A percentile compares a stretch with the other conserved stretches of the same genome.
phyloP scores from a whole-genome alignment of 2,329 filamentous ascomycete genomes.

The Cryoendolithus antarcticus region DNA sequence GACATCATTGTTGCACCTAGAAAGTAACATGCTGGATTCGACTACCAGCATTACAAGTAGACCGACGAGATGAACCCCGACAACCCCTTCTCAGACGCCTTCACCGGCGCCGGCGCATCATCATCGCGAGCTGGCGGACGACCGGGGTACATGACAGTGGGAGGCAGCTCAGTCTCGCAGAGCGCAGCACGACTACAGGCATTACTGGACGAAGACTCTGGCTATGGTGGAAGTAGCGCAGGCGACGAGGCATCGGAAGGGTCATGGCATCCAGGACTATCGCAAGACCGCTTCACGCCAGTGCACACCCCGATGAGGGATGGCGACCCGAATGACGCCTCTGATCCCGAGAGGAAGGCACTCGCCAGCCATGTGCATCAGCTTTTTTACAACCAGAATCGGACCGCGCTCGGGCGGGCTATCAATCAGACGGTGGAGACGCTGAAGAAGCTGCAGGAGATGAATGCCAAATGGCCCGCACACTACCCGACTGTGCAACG shows the following conservation, averaged over 20 bases:
- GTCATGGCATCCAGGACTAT: conserved; percentile 43
- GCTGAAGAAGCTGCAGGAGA: conserved; percentile 70
- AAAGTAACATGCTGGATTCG: too few species aligned
- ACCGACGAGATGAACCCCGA: conserved; percentile 20
- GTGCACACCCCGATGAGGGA: conserved; percentile 39
- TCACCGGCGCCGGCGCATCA: conserved; percentile 14
- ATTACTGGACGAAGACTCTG: conserved; percentile 76
- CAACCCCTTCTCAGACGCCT: conserved; percentile 19
- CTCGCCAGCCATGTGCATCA: conserved; percentile 81
- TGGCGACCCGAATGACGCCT: conserved; percentile 36
- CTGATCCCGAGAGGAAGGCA: conserved; percentile 52
- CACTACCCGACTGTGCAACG: conserved; percentile 81
- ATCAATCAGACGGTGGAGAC: conserved; percentile 80
- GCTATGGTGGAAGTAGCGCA: conserved; percentile 71
- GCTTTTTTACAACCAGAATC: conserved; percentile 88
- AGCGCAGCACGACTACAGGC: conserved; percentile 70
- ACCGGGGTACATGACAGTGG: conserved; percentile 78
- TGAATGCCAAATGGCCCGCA: conserved; percentile 85
- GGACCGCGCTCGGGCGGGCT: conserved; percentile 70
- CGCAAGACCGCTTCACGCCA: conserved; percentile 46
- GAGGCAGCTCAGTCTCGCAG: conserved; percentile 66
- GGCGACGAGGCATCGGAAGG: conserved; percentile 45
- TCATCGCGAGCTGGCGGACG: conserved; percentile 16
- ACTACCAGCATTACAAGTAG: too few species aligned
- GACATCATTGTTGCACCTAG: too few species aligned